Evolutionary conservation across 495 filamentous ascomycete genomes (phyloP).

Genomic region (Penicillium mononematosum): DNA sequence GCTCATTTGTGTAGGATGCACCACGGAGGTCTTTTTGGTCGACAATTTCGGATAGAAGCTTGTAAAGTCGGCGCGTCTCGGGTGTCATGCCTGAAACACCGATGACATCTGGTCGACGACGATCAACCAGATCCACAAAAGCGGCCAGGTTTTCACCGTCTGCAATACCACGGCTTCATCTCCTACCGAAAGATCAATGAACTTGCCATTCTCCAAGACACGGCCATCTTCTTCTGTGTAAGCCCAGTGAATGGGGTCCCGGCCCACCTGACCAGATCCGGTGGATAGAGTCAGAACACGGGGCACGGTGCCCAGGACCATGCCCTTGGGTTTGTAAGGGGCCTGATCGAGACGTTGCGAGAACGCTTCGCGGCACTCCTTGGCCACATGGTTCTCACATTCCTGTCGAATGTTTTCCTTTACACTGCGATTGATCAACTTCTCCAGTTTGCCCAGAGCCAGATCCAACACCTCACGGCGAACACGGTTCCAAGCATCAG

Average conservation of each 20-base stretch:
- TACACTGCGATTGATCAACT: constrained; percentile 79
- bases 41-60: constrained; percentile 72
- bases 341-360: constrained; percentile 89
- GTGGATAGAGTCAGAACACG: constrained; percentile 84
- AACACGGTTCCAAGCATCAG: constrained; percentile 90
- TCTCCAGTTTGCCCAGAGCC: constrained; percentile 78
- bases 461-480: constrained; percentile 79
- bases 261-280: constrained; percentile 66
- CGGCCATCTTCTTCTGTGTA: constrained; percentile 92
- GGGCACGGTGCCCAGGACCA: constrained; percentile 82
- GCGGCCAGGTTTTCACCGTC: constrained; percentile 60
- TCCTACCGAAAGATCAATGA: constrained; percentile 68
- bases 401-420: constrained; percentile 89
- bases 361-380: constrained; percentile 79
- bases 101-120: constrained; percentile 84
- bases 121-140: constrained; percentile 71
- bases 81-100: constrained; percentile 87
- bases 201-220: constrained; percentile 83
- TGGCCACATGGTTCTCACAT: constrained; percentile 85
- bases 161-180: constrained; percentile 63
- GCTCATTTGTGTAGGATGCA: constrained; percentile 68
- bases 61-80: constrained; percentile 80
- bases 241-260: constrained; percentile 83
- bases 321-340: constrained; percentile 92
- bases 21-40: constrained; percentile 69